phyloP scores from a whole-genome alignment of 140 eudicot species.

The Anethum foeniculum region DNA sequence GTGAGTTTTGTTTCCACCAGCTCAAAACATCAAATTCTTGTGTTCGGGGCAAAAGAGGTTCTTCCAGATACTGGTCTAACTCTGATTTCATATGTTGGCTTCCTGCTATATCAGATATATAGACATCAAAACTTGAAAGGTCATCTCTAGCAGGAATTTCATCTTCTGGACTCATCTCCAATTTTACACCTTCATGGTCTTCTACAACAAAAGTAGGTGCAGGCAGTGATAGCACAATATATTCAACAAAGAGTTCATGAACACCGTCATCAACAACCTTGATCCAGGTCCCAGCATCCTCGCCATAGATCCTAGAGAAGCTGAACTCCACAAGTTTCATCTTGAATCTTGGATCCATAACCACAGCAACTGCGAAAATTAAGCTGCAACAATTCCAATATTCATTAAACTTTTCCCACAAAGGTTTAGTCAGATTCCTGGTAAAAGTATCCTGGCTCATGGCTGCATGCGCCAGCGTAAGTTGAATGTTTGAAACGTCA shows the following conservation, averaged over 20 bases:
- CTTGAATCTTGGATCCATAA: constrained; percentile 38
- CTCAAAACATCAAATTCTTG: constrained; percentile 44
- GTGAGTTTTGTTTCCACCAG: constrained; percentile 41
- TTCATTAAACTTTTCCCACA: constrained; percentile 19
- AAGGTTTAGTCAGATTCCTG: constrained; percentile 18
- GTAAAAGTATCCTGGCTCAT: constrained; percentile 19
- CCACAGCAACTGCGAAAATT: constrained; percentile 26
- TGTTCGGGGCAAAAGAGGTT: constrained; percentile 27
- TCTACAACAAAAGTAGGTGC: constrained; percentile 7
- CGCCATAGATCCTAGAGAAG: constrained; percentile 29
- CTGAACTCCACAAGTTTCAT: constrained; percentile 33
- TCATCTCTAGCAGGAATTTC: background rate
- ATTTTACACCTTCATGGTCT: background rate
- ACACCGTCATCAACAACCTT: constrained; percentile 29
- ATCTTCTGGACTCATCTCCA: constrained; percentile 4
- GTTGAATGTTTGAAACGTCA: constrained; percentile 34
- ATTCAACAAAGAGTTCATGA: constrained; percentile 38
- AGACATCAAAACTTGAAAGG: constrained; percentile 22
- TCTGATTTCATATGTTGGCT: constrained; percentile 29
- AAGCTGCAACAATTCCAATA: constrained; percentile 23
- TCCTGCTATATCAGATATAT: constrained; percentile 20
- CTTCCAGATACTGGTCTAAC: constrained; percentile 42
- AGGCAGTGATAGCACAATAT: constrained; percentile 26
- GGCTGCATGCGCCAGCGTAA: constrained; percentile 21
- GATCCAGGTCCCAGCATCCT: constrained; percentile 21